Conservation (phyloP, 2,329 filamentous ascomycete genomes). For the Sporothrix protearum region DNA sequence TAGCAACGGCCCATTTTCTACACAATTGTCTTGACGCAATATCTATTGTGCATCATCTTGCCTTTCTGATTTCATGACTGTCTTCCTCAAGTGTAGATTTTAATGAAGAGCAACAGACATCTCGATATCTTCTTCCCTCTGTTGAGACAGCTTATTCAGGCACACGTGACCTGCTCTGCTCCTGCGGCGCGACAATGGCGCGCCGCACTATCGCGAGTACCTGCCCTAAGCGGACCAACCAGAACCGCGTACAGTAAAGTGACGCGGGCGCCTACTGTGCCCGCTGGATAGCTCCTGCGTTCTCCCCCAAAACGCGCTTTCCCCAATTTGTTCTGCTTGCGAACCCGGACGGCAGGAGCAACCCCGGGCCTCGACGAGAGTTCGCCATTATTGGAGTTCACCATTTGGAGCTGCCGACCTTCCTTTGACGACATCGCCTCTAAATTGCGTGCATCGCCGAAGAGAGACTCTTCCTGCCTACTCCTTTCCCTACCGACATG, state of each 20-base stretch:
- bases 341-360: not conserved
- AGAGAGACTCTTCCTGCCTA: not conserved
- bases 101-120: too few relatives aligned
- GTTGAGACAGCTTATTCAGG: not conserved
- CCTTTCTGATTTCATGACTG: too few relatives aligned
- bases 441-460: too few relatives aligned
- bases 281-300: not conserved
- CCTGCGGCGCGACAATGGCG: not conserved
- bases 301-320: not conserved
- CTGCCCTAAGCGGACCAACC: not conserved
- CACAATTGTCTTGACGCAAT: too few relatives aligned
- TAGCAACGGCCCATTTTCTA: too few relatives aligned
- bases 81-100: too few relatives aligned
- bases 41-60: too few relatives aligned
- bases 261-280: not conserved
- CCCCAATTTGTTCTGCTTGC: not conserved
- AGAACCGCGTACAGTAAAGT: conserved; percentile 19
- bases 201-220: not conserved
- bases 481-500: not conserved
- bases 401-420: not conserved
- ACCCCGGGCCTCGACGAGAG: not conserved
- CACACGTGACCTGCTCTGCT: not conserved
- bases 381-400: too few relatives aligned
- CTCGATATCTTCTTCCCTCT: not conserved
- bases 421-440: not conserved